These are phyloP conservation scores for Nymphaea colorata DNA, from an alignment of 164 flowering plant genomes.

Conservation along the genomic window DNA sequence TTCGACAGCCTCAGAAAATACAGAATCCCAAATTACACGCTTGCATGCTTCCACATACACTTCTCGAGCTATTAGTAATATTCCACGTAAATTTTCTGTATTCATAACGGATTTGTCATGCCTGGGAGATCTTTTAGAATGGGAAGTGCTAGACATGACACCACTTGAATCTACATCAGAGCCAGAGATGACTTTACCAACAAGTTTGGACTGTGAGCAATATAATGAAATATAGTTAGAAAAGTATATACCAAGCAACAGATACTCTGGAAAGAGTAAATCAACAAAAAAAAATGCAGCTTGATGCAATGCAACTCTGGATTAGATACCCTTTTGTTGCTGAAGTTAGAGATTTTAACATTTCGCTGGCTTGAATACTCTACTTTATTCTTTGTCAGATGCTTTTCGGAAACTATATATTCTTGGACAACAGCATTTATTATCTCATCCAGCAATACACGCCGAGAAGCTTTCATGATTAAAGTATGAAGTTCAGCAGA, in stretches of 20 bases:
- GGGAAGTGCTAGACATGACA: background rate
- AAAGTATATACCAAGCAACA: background rate
- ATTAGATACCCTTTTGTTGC: background rate
- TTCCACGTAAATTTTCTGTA: conserved; percentile 31
- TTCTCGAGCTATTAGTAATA: conserved; percentile 24
- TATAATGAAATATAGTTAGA: background rate
- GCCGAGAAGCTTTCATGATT: conserved; percentile 77
- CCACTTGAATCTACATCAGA: background rate
- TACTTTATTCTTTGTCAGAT: background rate
- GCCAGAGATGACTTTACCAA: background rate
- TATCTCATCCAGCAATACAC: conserved; percentile 74
- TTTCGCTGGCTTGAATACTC: background rate
- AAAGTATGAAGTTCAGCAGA: conserved; percentile 64
- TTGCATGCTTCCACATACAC: conserved; percentile 47
- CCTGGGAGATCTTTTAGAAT: conserved; percentile 5
- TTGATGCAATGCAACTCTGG: background rate
- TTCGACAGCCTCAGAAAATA: conserved; percentile 56
- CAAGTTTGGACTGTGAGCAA: conserved; percentile 16
- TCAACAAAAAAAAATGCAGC: background rate
- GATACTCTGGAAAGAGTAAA: background rate
- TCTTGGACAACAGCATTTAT: conserved; percentile 52
- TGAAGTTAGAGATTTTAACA: background rate
- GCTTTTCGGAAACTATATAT: conserved; percentile 33
- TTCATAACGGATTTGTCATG: conserved; percentile 44
- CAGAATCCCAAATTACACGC: conserved; percentile 83